Base-by-base conservation (phyloP, 2,329 filamentous ascomycete genomes). In the Fusarium torulosum region DNA sequence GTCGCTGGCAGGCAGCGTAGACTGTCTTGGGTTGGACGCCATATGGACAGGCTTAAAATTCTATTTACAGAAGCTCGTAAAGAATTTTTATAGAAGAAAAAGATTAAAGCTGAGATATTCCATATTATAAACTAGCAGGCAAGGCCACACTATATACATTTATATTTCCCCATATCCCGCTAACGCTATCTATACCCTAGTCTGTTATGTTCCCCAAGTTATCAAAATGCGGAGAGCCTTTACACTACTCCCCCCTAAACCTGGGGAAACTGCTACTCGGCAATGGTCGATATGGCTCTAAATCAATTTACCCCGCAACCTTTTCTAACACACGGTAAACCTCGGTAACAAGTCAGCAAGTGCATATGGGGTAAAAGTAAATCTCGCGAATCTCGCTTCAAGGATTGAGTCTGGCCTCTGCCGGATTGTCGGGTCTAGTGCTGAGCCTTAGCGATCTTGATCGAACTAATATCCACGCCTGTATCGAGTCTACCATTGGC, bases 141-240 rank as follows among this genome's bases (percentile, higher is more conserved):
- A 33, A 33, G 29, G 13, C 13, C 29, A 33, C 3, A 33, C 14
- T 33, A 14, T 33, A 33, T 33, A 33, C 14, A 44, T 31, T 29
- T 25, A n/a, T 23, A 23, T 27, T 14, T 19, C 42, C 33, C 21
- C 41, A 43, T n/a, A 15, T 43, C 25, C 25, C 35, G n/a, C 35
- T 42, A 38, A 19, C 3, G 49, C 1, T n/a, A 29, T 29, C 10
- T 10, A 4, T 4, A 4, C 27, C 11, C 4, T 29, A 13, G 27
- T 11, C 10, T 29, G 10, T 6, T 13, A 23, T 7, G 11, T 44
- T 15, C 49, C 49, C 49, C 49, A 52, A 19, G 37, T 31, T 44
- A 31, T 44, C 14, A 15, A 23, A 51, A 52, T 44, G 49, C 37
- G 49, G 49, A 38, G 49, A 51, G 37, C 23, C 49, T 44, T 31